Base-by-base conservation (phyloP, 257 asterid species). In the Handroanthus guayacan region DNA sequence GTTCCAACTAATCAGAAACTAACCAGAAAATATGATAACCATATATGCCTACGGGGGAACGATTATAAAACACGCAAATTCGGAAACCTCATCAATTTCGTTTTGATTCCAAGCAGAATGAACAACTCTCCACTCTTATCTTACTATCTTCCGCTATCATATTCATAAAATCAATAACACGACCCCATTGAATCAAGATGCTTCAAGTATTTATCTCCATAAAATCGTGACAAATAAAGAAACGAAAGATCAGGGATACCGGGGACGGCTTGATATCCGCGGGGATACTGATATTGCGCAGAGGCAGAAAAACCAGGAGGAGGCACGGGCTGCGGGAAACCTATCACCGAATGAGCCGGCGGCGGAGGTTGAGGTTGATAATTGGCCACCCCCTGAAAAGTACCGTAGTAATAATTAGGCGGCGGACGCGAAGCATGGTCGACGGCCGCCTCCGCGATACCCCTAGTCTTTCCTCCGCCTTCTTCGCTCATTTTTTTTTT, bases 301-400 rank as follows among this genome's bases (percentile, higher is more conserved):
- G 81, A 55, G 61, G 85, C 84, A 55, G 85, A 69, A 68, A 67
- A 38, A 36, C 78, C 86, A 36, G 90, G 81, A 8, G 96, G 94
- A 45, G 90, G 89, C 66, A 75, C 82, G 12, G 95, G 97, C 79
- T 90, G 99, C 74, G 99, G 99, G 71, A 90, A 78, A 66, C 99
- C 99, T 16, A 89, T 58, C 69, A 87, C 93, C 54, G 84, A 84
- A 31, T 87, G 91, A 69, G 90, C 39, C 69, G 85, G 81, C 39
- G 91, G 87, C 66, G 89, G 82, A 34, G 85, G 82, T 6, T 82
- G 85, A 45, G 82, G 92, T 13, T 79, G 93, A 78, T 91, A 86
- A 79, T 88, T 93, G 5, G 94, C 95, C 58, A 94, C 97, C 36
- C 98, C 98, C 85, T 94, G 97, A 71, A 94, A 94, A 38, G 98